Conservation (phyloP, 768 basidiomycete genomes). For the Leccinellum rugosiceps region DNA sequence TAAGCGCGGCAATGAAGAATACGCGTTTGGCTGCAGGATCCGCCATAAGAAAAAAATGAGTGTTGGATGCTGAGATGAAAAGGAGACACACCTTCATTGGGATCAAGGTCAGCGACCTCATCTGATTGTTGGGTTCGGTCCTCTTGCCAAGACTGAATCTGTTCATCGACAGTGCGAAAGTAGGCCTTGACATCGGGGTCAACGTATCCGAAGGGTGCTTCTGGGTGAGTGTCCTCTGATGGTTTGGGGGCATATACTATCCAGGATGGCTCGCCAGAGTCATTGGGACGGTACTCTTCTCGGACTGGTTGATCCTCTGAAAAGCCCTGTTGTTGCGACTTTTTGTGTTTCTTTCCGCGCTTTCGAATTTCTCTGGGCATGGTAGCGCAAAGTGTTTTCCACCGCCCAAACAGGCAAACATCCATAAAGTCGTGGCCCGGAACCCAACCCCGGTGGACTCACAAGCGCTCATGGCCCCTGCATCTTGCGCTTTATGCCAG, state of each 20-base stretch:
- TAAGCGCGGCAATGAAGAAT: slow-evolving; percentile 79
- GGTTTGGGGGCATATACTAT: slow-evolving; percentile 46
- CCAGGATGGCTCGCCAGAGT: slow-evolving; percentile 62
- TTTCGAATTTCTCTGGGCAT: slow-evolving; percentile 76
- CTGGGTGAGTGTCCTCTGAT: slow-evolving; percentile 47
- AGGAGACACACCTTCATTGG: slow-evolving; percentile 59
- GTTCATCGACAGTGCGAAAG: slow-evolving; percentile 83
- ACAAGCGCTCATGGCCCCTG: slow-evolving; percentile 62
- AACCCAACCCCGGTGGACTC: not conserved
- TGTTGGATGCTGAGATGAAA: not conserved
- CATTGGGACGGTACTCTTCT: slow-evolving; percentile 1
- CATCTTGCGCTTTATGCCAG: slow-evolving; percentile 73
- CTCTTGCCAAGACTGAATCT: slow-evolving; percentile 82
- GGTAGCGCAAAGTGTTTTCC: not conserved
- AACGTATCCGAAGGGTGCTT: slow-evolving; percentile 87
- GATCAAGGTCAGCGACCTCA: slow-evolving; percentile 49
- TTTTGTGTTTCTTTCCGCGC: slow-evolving; percentile 74
- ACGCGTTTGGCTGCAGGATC: slow-evolving; percentile 57
- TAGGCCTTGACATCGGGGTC: slow-evolving; percentile 92
- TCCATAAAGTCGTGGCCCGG: not conserved
- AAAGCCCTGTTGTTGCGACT: slow-evolving; percentile 30
- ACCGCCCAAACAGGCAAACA: slow-evolving; percentile 10
- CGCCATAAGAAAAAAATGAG: not conserved
- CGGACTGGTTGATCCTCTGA: not conserved
- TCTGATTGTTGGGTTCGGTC: slow-evolving; percentile 41